Percentiles rank a stretch among this genome's conserved stretches.
Evolutionary conservation across 805 yeast genomes (phyloP).

Genomic region (Saccharomycopsis vini): DNA sequence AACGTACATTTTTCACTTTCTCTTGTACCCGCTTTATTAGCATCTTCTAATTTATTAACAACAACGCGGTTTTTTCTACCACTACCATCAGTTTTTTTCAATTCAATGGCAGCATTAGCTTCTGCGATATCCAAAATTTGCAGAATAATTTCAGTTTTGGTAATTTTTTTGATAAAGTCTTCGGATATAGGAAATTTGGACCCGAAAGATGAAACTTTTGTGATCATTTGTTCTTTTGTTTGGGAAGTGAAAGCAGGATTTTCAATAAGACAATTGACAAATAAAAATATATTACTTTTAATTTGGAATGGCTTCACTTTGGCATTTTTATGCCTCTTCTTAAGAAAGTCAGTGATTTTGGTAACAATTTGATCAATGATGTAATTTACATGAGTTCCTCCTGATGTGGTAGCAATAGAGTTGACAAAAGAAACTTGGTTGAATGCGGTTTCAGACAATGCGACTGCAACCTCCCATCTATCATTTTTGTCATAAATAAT

Average conservation of each 20-base stretch:
- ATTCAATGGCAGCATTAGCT: slow-evolving; percentile 77
- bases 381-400: slow-evolving; percentile 91
- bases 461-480: slow-evolving; percentile 95
- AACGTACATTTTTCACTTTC: slow-evolving; percentile 90
- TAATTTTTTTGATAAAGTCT: slow-evolving; percentile 59
- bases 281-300: slow-evolving; percentile 80
- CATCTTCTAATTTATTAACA: slow-evolving; percentile 78
- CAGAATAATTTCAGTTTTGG: slow-evolving; percentile 62
- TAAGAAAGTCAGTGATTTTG: slow-evolving; percentile 64
- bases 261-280: slow-evolving; percentile 85
- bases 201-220: slow-evolving; percentile 83
- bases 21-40: slow-evolving; percentile 89
- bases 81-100: slow-evolving; percentile 83
- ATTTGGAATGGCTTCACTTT: slow-evolving; percentile 84
- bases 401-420: slow-evolving; percentile 93
- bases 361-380: slow-evolving; percentile 76
- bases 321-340: slow-evolving; percentile 56
- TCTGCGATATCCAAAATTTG: slow-evolving; percentile 77
- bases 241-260: slow-evolving; percentile 97
- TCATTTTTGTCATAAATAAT: slow-evolving; percentile 77
- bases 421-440: slow-evolving; percentile 95
- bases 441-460: slow-evolving; percentile 81
- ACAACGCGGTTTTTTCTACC: slow-evolving; percentile 73
- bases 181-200: slow-evolving; percentile 75
- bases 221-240: slow-evolving; percentile 91